Base-by-base conservation (phyloP, 1,284 basidiomycete genomes). In the Fistulina hepatica region DNA sequence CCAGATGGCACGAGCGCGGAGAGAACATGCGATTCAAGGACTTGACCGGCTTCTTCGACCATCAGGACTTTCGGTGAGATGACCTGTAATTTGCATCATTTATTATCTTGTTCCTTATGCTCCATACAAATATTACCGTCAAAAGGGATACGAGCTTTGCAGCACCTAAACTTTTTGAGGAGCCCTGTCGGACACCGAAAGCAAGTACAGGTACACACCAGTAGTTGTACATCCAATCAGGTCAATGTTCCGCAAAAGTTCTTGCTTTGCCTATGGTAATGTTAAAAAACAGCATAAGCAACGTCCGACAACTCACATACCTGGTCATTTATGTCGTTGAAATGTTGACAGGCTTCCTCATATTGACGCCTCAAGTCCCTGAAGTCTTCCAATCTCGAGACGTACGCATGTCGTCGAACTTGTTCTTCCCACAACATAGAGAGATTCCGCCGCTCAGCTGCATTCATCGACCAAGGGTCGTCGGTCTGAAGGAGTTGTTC, bases 41-140 rank as follows among this genome's bases (percentile, higher is more conserved):
- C 79, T 57, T 85, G 81, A 0, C 82, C 82, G 0, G 81, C 81
- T 52, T 85, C 82, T 52, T 80, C 76, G 2, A 80, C 68, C 22
- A 80, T 55, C 41, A 80, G 49, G 5, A 78, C 67, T 26, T 64
- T 65, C 0, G 76, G 75, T 6, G 55, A 53, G 6, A 77, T 46
- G 2, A 67, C 64, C 73, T 81, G 41, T 2, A 23, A 34, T 9
- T 26, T 11, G 34, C 31, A 41, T 43, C 6, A 21, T 16, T 33
- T 7, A 30, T 8, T 19, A 31, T 2, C 15, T 13, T 5, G 4
- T 11, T 3, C 28, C 24, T 9, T 9, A 31, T 19, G 13, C 28
- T 31, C 10, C 9, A 4, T 15, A 30, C 3, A 5, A 24, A 28
- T 9, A 2, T 33, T 33, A 78, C 78, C 56, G 65, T 73, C 22